phyloP scores from a whole-genome alignment of 2,329 filamentous ascomycete genomes.

The Scedosporium boydii region DNA sequence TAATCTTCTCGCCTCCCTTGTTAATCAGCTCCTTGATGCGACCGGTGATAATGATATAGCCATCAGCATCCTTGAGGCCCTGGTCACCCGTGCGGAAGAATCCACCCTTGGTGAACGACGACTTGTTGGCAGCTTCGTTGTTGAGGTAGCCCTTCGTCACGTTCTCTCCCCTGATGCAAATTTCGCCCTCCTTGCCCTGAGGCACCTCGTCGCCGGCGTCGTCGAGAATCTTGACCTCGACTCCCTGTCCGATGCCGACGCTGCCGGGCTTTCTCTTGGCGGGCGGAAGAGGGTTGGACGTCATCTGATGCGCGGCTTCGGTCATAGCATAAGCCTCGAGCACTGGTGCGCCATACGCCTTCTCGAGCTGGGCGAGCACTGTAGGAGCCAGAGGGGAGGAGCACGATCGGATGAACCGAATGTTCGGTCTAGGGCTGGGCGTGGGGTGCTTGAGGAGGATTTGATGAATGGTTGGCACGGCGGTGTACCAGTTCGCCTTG shows the following conservation, averaged over 20 bases:
- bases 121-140: constrained; percentile 65
- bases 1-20: constrained; percentile 85
- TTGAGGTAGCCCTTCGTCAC: constrained; percentile 81
- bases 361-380: constrained; percentile 69
- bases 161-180: constrained; percentile 74
- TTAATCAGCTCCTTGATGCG: constrained; percentile 90
- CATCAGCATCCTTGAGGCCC: constrained; percentile 69
- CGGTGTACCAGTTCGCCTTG: constrained; percentile 84
- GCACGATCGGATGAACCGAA: constrained; percentile 83
- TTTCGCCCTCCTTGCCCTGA: constrained; percentile 66
- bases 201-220: constrained; percentile 57
- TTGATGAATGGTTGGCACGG: constrained; percentile 87
- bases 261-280: constrained; percentile 70
- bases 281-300: constrained; percentile 62
- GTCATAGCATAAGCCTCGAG: constrained; percentile 92
- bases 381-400: constrained; percentile 77
- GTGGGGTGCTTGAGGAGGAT: constrained; percentile 68
- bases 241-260: constrained; percentile 74
- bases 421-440: constrained; percentile 58
- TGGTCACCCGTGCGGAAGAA: constrained; percentile 88
- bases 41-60: constrained; percentile 80
- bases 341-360: constrained; percentile 67
- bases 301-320: constrained; percentile 80
- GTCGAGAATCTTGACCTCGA: constrained; percentile 71
- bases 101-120: constrained; percentile 62